Base-by-base conservation (phyloP, 257 asterid genomes). In the Plantago elongata region DNA sequence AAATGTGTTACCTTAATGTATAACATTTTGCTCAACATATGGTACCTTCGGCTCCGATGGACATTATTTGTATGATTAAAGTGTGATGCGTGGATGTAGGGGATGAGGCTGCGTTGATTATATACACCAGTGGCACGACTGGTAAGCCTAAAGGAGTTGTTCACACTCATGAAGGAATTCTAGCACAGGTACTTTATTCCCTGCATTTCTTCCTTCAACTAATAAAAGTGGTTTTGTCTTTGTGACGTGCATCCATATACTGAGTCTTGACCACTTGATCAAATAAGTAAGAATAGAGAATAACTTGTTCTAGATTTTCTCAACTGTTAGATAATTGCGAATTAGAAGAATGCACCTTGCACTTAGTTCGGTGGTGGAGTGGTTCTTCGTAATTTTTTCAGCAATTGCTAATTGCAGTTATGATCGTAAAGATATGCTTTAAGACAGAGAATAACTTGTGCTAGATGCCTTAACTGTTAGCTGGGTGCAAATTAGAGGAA, bases 141-240 rank as follows among this genome's bases (percentile, higher is more conserved):
- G 99, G 99, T 51, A 92, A 87, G 74, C 99, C 99, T 38, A 92
- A 92, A 86, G 99, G 99, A 68, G 99, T 74, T 62, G 97, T 92
- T 64, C 99, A 92, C 81, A 92, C 99, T n/a, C 97, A 89, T 70
- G 73, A 75, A 60, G 87, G 95, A 58, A 77, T 92, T 72, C 74
- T 89, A 68, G 84, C 99, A 29, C 99, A 92, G 97, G 99, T 92
- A 75, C 68, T 63, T 51, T 55, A 50, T 67, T 30, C 22, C 30
- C 56, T 5, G 57, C n/a, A 49, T 67, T 18, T 43, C 45, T 47
- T 65, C 4, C 34, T 40, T 54, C 13, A 40, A 54, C 9, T 11
- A 54, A 54, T 54, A 27, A 27, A 18, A 22, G 30, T 22, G 42
- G 27, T 54, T n/a, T 7, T 54, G 30, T 4, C 5, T 5, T 34